Percentiles rank a stretch among this genome's conserved stretches.
Conservation (phyloP, 345 rosid species). For the Eucalyptus regnans region DNA sequence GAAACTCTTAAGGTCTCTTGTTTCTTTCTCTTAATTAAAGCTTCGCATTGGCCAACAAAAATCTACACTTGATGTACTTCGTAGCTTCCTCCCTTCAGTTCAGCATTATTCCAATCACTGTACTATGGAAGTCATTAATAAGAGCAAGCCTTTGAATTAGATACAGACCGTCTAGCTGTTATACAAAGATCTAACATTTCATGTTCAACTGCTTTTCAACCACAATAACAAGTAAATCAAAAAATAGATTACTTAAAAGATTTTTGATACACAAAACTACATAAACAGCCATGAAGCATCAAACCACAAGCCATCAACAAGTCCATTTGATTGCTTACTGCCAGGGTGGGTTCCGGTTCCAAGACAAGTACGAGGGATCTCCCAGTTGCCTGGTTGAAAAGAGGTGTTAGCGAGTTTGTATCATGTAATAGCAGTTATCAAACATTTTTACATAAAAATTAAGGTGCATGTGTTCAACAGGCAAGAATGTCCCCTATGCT, state of each 20-base stretch:
- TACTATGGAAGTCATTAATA: neutral
- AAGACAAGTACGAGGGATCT: slow-evolving; percentile 92
- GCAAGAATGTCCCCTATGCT: neutral
- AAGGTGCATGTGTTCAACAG: neutral
- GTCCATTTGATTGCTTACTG: slow-evolving; percentile 9
- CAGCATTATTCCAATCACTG: neutral
- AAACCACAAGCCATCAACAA: neutral
- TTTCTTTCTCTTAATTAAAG: neutral
- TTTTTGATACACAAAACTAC: neutral
- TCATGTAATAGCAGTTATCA: neutral
- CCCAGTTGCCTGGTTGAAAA: slow-evolving; percentile 65
- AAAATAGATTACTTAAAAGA: neutral
- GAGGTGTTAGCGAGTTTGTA: neutral
- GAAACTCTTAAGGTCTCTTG: neutral
- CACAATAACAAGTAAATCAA: neutral
- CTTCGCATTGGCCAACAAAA: neutral
- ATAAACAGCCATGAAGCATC: neutral
- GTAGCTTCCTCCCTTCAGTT: neutral
- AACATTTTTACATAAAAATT: neutral
- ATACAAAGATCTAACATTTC: neutral
- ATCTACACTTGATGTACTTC: neutral
- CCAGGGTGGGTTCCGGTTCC: slow-evolving; percentile 86
- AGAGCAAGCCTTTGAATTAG: neutral
- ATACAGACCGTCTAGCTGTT: neutral
- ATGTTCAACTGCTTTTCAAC: neutral